Evolutionary conservation across 768 basidiomycete species (phyloP).

Genomic region (Serendipita sp.): DNA sequence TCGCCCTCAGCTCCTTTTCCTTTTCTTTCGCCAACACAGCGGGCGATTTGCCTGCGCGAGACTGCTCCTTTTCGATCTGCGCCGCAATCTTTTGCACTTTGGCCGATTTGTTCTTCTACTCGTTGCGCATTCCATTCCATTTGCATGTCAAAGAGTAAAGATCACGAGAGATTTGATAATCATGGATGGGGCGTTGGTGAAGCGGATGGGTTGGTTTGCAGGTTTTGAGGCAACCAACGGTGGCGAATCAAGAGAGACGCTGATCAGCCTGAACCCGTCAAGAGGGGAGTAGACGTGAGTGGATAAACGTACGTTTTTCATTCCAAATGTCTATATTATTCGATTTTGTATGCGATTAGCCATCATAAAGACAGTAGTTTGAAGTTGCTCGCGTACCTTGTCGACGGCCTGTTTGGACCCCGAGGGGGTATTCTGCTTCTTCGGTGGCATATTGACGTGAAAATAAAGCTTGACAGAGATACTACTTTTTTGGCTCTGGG

Average conservation of each 20-base stretch:
- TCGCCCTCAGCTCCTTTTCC: conserved; percentile 61
- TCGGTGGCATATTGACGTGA: conserved; percentile 67
- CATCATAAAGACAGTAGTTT: not conserved
- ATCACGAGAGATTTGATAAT: not conserved
- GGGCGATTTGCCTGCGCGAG: conserved; percentile 62
- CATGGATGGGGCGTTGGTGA: no score
- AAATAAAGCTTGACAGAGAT: no score
- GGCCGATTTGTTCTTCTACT: conserved; percentile 83
- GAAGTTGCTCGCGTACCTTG: conserved; percentile 37
- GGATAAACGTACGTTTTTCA: conserved; percentile 58
- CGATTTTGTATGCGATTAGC: conserved; percentile 15
- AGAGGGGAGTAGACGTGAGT: not conserved
- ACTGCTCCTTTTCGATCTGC: conserved; percentile 61
- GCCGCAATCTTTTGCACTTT: conserved; percentile 82
- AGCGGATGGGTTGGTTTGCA: not conserved
- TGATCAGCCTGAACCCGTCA: not conserved
- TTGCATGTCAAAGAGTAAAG: not conserved
- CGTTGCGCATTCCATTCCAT: not conserved
- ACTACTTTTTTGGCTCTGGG: not conserved
- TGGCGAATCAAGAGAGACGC: not conserved
- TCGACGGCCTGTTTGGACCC: conserved; percentile 66
- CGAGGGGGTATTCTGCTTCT: conserved; percentile 42
- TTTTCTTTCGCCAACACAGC: conserved; percentile 71
- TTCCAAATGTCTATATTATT: conserved; percentile 54
- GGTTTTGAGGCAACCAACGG: not conserved